These are phyloP conservation scores for Arthromyces matolae DNA, from an alignment of 768 basidiomycete species.

Conservation along the genomic window DNA sequence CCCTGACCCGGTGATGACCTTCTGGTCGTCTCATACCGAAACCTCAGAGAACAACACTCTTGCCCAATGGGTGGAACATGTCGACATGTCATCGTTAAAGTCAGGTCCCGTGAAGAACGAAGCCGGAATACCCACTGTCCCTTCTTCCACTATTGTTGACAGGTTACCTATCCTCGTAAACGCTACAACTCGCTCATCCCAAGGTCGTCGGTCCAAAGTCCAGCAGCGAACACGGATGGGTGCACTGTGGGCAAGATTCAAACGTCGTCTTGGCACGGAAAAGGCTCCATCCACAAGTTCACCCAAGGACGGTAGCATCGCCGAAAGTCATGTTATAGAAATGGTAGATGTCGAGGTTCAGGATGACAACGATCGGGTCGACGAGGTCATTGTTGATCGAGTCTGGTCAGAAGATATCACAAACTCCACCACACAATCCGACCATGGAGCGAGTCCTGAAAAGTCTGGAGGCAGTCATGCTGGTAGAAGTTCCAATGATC, in stretches of 20 bases:
- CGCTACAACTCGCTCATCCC: constrained; percentile 15
- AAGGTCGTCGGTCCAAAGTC: constrained; percentile 28
- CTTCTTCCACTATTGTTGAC: constrained; percentile 25
- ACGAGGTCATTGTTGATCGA: constrained; percentile 76
- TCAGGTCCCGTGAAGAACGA: constrained; percentile 11
- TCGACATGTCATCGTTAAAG: constrained; percentile 12
- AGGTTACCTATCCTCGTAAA: constrained; percentile 39
- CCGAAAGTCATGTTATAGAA: constrained; percentile 35
- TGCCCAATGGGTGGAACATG: constrained; percentile 17
- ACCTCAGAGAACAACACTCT: constrained; percentile 10
- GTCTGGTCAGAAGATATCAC: constrained; percentile 60
- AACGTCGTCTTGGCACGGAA: constrained; percentile 53
- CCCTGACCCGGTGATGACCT: constrained; percentile 12
- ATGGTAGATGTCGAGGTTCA: constrained; percentile 15
- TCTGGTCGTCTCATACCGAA: constrained; percentile 14
- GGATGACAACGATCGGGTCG: constrained; percentile 41
- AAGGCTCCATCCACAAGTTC: constrained; percentile 55
- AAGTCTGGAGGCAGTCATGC: constrained; percentile 44
- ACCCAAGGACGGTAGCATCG: constrained; percentile 45
- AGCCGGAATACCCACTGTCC: no score
- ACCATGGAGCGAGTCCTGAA: constrained; percentile 44
- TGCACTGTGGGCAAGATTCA: constrained; percentile 47
- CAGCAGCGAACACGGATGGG: constrained; percentile 26
- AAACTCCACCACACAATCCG: constrained; percentile 50
- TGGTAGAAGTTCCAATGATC: constrained; percentile 28